Base-by-base conservation (phyloP, 2,329 filamentous ascomycete species). In the Penicillium sp. region DNA sequence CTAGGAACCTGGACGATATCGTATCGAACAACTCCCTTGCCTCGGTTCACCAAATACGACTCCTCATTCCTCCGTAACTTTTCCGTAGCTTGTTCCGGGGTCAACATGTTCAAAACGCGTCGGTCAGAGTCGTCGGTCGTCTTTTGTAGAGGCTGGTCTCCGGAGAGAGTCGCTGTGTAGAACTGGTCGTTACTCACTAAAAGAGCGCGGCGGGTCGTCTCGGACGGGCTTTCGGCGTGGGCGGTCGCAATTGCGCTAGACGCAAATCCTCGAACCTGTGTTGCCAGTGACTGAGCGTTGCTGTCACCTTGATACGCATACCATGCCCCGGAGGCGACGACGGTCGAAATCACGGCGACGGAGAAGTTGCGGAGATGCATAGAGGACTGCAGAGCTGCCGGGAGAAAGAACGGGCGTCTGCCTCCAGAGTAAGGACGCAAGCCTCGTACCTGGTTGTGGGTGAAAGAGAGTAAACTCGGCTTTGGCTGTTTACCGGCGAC, bases 61-160 rank as follows among this genome's bases (percentile, higher is more conserved):
- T 95, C 84, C 71, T 98, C 89, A 63, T 88, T 88, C 66, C 86
- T 84, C 57, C 93, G 80, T 61, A 98, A 74, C 74, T 91, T 95
- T 62, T 88, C 81, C 11, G 89, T 94, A 20, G 89, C 89, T 76
- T 98, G 90, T 49, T 96, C 91, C 0, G 91, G 87, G 9, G 87
- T 94, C 69, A 98, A 76, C 91, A 98, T 98, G 74, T 96, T 91
- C 49, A 98, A 76, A 27, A 96, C 85, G 64, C 86, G 88, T 55
- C 85, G 81, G 24, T 89, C 89, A 66, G 86, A 86, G 65, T 89
- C 86, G 70, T 90, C 86, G 3, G 86, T 89, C 60, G 87, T 80
- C 73, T 98, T 98, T 37, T 86, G 87, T 50, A 98, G 81, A 16
- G 91, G 89, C 6, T 84, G 86, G 61, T 95, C 87, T 49, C 87